Evolutionary conservation across 257 asterid genomes (phyloP).

Genomic region (Agastache rugosa): DNA sequence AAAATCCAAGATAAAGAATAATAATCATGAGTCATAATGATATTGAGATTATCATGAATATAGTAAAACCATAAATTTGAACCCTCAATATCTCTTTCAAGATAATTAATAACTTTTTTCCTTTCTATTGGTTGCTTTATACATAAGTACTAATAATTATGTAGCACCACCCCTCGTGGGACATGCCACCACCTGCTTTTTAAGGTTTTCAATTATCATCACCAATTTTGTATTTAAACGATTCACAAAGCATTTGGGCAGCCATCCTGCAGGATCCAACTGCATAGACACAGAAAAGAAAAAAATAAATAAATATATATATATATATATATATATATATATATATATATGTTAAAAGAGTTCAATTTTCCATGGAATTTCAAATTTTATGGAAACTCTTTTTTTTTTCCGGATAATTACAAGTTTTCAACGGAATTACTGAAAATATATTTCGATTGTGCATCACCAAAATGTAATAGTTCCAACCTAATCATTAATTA

Average conservation of each 20-base stretch:
- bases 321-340: too few species aligned
- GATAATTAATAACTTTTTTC: neutral
- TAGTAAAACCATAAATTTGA: slow-evolving; percentile 10
- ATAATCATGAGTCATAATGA: slow-evolving; percentile 22
- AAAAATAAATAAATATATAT: too few species aligned
- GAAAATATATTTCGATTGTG: neutral
- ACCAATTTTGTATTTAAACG: slow-evolving; percentile 83
- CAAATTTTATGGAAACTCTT: neutral
- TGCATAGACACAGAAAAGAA: slow-evolving; percentile 35
- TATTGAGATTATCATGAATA: slow-evolving; percentile 17
- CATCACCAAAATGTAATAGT: neutral
- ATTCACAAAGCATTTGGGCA: slow-evolving; percentile 90
- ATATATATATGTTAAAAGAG: neutral
- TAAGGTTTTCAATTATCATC: slow-evolving; percentile 92
- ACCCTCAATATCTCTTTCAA: neutral
- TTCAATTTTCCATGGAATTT: neutral
- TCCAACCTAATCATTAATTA: too few species aligned
- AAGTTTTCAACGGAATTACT: neutral
- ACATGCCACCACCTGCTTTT: slow-evolving; percentile 78
- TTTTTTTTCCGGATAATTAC: too few species aligned
- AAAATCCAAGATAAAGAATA: slow-evolving; percentile 13
- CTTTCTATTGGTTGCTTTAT: slow-evolving; percentile 9
- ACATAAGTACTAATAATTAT: slow-evolving; percentile 43
- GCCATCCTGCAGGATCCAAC: slow-evolving; percentile 98
- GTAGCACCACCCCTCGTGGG: slow-evolving; percentile 52